A percentile compares a stretch with the other conserved stretches of the same genome.
These are phyloP conservation scores for Groenewaldozyma auringiensis DNA, from an alignment of 1,139 yeast species.

Conservation along the genomic window DNA sequence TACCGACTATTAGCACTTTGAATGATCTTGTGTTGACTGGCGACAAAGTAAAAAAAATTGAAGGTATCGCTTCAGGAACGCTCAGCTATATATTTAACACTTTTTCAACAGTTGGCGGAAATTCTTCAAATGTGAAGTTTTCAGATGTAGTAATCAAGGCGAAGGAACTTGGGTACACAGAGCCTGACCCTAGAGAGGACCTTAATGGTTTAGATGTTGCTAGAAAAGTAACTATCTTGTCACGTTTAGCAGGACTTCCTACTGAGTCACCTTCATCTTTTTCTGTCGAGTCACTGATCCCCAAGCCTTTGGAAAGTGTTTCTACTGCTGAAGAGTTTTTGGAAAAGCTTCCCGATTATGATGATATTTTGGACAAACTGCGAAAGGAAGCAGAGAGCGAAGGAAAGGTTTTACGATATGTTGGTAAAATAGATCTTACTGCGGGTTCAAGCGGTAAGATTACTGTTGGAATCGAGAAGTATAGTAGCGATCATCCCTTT, in stretches of 20 bases:
- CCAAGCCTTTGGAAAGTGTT: conserved; percentile 72
- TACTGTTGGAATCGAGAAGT: conserved; percentile 79
- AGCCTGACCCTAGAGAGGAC: conserved; percentile 99
- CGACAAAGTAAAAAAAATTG: conserved; percentile 81
- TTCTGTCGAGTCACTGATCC: conserved; percentile 90
- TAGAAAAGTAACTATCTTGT: conserved; percentile 90
- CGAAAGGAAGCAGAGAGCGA: conserved; percentile 77
- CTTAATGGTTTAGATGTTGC: conserved; percentile 97
- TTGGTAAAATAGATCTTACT: conserved; percentile 79
- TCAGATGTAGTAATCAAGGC: conserved; percentile 88
- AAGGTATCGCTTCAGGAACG: conserved; percentile 95
- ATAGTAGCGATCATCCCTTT: conserved; percentile 81
- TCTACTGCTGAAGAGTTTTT: conserved; percentile 69
- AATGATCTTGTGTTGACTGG: conserved; percentile 87
- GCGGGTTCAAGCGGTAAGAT: conserved; percentile 46
- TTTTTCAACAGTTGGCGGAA: conserved; percentile 60
- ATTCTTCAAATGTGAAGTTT: conserved; percentile 61
- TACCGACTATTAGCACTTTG: conserved; percentile 84
- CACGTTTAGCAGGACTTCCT: conserved; percentile 80
- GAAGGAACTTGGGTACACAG: conserved; percentile 88
- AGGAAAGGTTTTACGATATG: conserved; percentile 83
- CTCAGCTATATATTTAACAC: conserved; percentile 94
- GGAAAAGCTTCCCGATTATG: conserved; percentile 73
- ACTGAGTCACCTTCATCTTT: conserved; percentile 92
- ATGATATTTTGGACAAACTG: conserved; percentile 64